Evolutionary conservation across 495 filamentous ascomycete genomes (phyloP).

Genomic region (Tuber umbilicatum): DNA sequence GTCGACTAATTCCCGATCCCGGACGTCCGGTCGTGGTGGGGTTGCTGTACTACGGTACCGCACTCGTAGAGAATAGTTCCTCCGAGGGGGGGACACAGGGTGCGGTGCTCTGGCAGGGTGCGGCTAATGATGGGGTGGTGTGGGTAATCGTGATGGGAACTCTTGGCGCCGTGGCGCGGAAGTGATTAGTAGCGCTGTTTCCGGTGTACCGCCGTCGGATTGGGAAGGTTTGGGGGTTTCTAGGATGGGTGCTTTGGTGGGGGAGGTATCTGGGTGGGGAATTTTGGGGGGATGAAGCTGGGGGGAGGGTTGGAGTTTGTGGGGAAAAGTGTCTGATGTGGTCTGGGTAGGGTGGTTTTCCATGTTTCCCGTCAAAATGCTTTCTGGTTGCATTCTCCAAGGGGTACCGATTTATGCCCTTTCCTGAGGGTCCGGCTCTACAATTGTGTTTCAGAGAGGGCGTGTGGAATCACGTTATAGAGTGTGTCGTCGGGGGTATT

Average conservation of each 20-base stretch:
- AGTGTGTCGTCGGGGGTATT: too few species aligned
- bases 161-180: background rate
- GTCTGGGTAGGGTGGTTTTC: background rate
- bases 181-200: background rate
- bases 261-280: too few species aligned
- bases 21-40: background rate
- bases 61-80: background rate
- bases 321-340: too few species aligned
- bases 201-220: too few species aligned
- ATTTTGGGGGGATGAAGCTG: background rate
- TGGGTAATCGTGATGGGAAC: background rate
- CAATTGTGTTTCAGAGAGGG: too few species aligned
- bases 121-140: background rate
- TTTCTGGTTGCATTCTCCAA: background rate
- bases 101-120: background rate
- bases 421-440: background rate
- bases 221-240: too few species aligned
- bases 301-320: too few species aligned
- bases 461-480: too few species aligned
- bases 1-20: background rate
- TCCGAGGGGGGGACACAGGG: background rate
- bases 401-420: background rate
- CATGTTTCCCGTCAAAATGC: too few species aligned
- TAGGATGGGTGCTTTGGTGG: too few species aligned
- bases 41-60: too few species aligned